These are phyloP conservation scores for Ramichloridium luteum DNA, from an alignment of 2,329 filamentous ascomycete genomes.

Conservation along the genomic window DNA sequence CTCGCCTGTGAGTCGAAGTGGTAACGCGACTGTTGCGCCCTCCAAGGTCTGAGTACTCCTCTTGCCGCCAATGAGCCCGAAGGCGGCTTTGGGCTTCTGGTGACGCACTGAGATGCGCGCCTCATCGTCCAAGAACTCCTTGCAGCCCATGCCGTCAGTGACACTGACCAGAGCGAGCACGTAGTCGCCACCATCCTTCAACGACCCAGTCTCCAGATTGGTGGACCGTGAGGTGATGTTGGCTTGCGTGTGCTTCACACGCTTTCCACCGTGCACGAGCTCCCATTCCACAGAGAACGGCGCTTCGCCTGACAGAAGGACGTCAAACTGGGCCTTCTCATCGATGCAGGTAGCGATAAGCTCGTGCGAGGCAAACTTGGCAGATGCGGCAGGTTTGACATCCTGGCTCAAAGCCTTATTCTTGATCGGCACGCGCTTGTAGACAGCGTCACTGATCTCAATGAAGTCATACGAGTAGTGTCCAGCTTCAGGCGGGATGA, in stretches of 20 bases:
- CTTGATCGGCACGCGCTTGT: constrained; percentile 52
- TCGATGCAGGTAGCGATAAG: constrained; percentile 67
- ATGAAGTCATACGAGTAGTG: constrained; percentile 78
- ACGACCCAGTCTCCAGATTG: constrained; percentile 60
- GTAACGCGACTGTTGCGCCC: constrained; percentile 59
- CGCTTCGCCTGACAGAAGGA: constrained; percentile 65
- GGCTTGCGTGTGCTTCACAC: constrained; percentile 54
- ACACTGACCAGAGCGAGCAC: constrained; percentile 74
- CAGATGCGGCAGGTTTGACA: constrained; percentile 84
- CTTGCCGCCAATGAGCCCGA: constrained; percentile 75
- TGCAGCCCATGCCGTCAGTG: constrained; percentile 76
- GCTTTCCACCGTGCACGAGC: constrained; percentile 76
- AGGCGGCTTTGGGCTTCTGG: constrained; percentile 75
- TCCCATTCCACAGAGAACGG: constrained; percentile 91
- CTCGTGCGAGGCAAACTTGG: constrained; percentile 48
- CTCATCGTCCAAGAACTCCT: constrained; percentile 73
- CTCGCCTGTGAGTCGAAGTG: constrained; percentile 67
- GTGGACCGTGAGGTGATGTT: constrained; percentile 51
- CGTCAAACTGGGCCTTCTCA: constrained; percentile 61
- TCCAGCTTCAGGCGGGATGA: constrained; percentile 70
- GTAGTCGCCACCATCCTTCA: constrained; percentile 80
- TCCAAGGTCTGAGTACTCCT: constrained; percentile 65
- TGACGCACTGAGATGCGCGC: constrained; percentile 75
- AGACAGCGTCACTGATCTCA: constrained; percentile 70
- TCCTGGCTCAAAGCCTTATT: constrained; percentile 63